phyloP scores from a whole-genome alignment of 129 eudicot species.

The Arctium minus region DNA sequence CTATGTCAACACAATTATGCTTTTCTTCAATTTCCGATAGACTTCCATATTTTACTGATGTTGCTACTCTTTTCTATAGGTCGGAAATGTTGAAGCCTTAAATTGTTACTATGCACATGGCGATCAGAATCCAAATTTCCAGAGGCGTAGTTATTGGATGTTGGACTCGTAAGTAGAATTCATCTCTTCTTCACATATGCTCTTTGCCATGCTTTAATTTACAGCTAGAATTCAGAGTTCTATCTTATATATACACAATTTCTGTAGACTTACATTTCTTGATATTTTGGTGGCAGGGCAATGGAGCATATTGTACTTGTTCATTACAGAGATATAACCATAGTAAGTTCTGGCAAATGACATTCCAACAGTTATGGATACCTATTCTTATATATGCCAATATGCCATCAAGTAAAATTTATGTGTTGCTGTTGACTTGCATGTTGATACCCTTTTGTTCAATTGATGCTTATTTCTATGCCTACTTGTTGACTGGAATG shows the following conservation, averaged over 20 bases:
- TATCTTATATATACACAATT: neutral
- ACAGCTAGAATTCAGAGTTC: neutral
- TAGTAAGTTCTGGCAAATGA: slow-evolving; percentile 38
- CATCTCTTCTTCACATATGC: neutral
- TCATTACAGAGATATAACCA: slow-evolving; percentile 87
- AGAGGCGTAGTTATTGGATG: slow-evolving; percentile 98
- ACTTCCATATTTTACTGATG: neutral
- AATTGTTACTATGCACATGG: slow-evolving; percentile 98
- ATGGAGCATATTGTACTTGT: slow-evolving; percentile 97
- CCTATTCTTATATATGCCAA: neutral
- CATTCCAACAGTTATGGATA: neutral
- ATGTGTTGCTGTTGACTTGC: neutral
- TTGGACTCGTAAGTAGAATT: slow-evolving; percentile 67
- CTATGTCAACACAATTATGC: neutral
- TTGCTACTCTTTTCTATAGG: slow-evolving; percentile 44
- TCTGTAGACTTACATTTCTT: slow-evolving; percentile 4
- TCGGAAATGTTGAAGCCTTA: slow-evolving; percentile 86
- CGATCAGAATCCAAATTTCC: slow-evolving; percentile 68
- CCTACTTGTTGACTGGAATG: neutral
- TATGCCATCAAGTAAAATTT: neutral
- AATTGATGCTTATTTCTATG: neutral
- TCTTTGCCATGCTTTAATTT: neutral
- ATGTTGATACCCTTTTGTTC: neutral
- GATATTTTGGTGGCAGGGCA: slow-evolving; percentile 47
- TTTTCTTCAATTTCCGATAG: neutral